These are phyloP conservation scores for Zea luxurians DNA, from an alignment of 176 grass and related monocot genomes.

Conservation along the genomic window DNA sequence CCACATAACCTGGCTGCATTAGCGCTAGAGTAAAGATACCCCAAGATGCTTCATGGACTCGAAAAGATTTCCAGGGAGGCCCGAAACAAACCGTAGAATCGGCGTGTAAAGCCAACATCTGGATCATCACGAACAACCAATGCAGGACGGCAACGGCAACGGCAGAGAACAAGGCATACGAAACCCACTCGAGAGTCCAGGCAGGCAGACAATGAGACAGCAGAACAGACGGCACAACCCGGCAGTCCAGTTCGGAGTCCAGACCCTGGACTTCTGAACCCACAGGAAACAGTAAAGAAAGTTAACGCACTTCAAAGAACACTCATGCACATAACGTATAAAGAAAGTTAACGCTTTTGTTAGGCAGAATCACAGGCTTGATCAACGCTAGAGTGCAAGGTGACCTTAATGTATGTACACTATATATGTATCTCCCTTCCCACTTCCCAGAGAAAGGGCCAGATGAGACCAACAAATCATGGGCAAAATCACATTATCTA, in stretches of 20 bases:
- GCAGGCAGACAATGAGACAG: not conserved
- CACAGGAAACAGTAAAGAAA: not conserved
- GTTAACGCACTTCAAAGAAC: not conserved
- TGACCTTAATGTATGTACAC: conserved; percentile 48
- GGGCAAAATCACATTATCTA: conserved; percentile 65
- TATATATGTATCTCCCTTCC: conserved; percentile 34
- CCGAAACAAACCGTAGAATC: not conserved
- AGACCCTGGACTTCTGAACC: not conserved
- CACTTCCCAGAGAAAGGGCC: conserved; percentile 40
- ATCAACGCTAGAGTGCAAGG: conserved; percentile 35
- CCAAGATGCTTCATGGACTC: not conserved
- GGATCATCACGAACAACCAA: conserved; percentile 5
- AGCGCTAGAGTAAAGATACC: conserved; percentile 10
- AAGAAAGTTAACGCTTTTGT: not conserved
- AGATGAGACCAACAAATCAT: conserved; percentile 34
- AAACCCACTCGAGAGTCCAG: conserved; percentile 4
- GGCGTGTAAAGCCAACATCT: not conserved
- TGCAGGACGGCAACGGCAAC: conserved; percentile 14
- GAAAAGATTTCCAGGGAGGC: not conserved
- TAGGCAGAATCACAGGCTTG: conserved; percentile 20
- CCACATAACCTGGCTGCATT: conserved; percentile 25
- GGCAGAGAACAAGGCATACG: not conserved
- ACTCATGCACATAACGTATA: not conserved
- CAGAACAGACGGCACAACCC: not conserved
- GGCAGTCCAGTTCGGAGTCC: conserved; percentile 22